Conservation (phyloP, 2,329 filamentous ascomycete species). For the Talaromyces sp. region DNA sequence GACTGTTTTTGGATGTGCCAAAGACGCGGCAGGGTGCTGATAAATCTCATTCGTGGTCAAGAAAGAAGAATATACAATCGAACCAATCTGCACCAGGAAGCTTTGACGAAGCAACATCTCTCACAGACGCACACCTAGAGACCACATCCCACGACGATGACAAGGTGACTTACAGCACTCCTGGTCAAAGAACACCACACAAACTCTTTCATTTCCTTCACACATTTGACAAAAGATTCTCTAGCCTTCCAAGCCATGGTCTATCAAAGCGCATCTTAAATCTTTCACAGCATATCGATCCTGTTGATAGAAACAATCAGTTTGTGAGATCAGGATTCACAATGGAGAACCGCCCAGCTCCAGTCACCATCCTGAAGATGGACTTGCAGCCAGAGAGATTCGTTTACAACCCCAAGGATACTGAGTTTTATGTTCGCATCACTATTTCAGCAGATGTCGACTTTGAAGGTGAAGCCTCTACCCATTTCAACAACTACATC, state of each 20-base stretch:
- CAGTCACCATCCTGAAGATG: constrained; percentile 18
- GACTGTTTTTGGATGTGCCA: constrained; percentile 17
- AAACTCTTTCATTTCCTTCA: constrained; percentile 8
- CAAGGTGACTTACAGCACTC: background rate
- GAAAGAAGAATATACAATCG: background rate
- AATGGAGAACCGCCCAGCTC: constrained; percentile 10
- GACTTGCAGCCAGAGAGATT: constrained; percentile 8
- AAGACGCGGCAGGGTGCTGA: constrained; percentile 14
- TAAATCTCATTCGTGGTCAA: background rate
- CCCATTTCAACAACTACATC: constrained; percentile 20
- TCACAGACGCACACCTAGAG: background rate
- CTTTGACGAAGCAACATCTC: background rate
- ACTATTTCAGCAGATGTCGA: constrained; percentile 24
- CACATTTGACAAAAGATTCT: constrained; percentile 4
- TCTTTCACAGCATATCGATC: background rate
- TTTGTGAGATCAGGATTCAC: background rate
- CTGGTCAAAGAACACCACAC: background rate
- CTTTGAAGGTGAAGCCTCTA: constrained; percentile 10
- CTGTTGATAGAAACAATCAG: background rate
- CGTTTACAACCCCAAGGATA: constrained; percentile 1
- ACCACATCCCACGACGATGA: background rate
- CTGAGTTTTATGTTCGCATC: constrained; percentile 30
- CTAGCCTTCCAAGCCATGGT: constrained; percentile 3
- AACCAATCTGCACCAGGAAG: background rate
- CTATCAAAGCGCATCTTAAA: constrained; percentile 3